A percentile compares a stretch with the other conserved stretches of the same genome.
phyloP scores from a whole-genome alignment of 495 filamentous ascomycete species.

The Annulohypoxylon nitens region DNA sequence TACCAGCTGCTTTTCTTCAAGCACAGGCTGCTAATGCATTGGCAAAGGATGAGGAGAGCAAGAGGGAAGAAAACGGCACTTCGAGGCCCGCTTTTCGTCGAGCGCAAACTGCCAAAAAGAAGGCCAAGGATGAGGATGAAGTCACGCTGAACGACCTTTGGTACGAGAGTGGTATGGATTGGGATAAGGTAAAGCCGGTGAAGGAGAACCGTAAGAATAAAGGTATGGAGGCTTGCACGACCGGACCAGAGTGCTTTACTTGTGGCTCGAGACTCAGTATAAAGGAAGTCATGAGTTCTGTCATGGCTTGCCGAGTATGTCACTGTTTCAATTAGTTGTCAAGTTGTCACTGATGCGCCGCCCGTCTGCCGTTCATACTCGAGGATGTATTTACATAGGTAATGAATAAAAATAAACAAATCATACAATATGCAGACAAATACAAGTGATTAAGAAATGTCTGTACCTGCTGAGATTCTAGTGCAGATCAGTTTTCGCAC shows the following conservation, averaged over 20 bases:
- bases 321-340: conserved; percentile 25
- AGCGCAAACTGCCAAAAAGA: neutral
- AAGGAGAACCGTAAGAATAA: neutral
- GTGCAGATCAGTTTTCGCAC: too few species aligned
- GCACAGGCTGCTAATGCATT: conserved; percentile 11
- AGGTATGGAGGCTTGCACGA: conserved; percentile 1
- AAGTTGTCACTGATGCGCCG: neutral
- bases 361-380: too few species aligned
- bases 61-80: too few species aligned
- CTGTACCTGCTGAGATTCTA: too few species aligned
- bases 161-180: conserved; percentile 13
- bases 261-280: conserved; percentile 19
- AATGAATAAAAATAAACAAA: neutral
- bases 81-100: neutral
- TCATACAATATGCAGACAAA: neutral
- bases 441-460: too few species aligned
- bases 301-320: conserved; percentile 16
- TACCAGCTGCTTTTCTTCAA: neutral
- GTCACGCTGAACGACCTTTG: conserved; percentile 30
- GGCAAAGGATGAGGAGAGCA: neutral
- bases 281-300: neutral
- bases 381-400: neutral
- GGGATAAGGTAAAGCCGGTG: conserved; percentile 17
- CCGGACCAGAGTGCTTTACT: conserved; percentile 31
- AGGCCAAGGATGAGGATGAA: neutral